Evolutionary conservation across 805 yeast species (phyloP).

Genomic region (Schwanniomyces sp.): DNA sequence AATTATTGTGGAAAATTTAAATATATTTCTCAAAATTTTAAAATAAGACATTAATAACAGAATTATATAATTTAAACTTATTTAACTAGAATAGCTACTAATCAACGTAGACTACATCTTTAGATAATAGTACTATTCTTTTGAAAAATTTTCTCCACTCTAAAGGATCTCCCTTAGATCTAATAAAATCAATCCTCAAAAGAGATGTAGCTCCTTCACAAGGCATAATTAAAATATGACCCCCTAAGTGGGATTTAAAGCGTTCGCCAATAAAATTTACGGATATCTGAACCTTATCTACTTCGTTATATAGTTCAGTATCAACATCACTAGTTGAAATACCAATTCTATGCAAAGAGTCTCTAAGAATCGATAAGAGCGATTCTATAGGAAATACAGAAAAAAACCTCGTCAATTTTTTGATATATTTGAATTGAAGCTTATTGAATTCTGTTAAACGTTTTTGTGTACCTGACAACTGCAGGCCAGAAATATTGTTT

Average conservation of each 20-base stretch:
- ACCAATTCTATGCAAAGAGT: constrained; percentile 45
- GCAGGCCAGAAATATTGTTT: constrained; percentile 16
- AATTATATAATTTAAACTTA: background rate
- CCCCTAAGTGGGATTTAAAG: constrained; percentile 44
- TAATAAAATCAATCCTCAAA: constrained; percentile 50
- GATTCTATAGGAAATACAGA: constrained; percentile 44
- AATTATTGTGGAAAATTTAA: too few species aligned
- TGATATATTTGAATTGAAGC: constrained; percentile 24
- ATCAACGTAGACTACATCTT: constrained; percentile 53
- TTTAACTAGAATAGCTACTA: background rate
- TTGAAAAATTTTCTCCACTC: constrained; percentile 74
- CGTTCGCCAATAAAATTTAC: constrained; percentile 32
- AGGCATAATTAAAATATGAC: constrained; percentile 43
- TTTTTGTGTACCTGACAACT: constrained; percentile 8
- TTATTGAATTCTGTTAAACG: background rate
- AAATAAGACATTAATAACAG: too few species aligned
- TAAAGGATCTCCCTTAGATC: constrained; percentile 63
- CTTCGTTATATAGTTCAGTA: background rate
- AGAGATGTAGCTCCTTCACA: constrained; percentile 25
- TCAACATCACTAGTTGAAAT: constrained; percentile 19
- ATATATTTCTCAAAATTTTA: too few species aligned
- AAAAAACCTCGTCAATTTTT: constrained; percentile 53
- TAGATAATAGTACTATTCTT: constrained; percentile 53
- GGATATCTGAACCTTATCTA: constrained; percentile 3
- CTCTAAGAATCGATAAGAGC: constrained; percentile 39